Conservation (phyloP, 2,329 filamentous ascomycete genomes). For the Dactylellina parvicollis region DNA sequence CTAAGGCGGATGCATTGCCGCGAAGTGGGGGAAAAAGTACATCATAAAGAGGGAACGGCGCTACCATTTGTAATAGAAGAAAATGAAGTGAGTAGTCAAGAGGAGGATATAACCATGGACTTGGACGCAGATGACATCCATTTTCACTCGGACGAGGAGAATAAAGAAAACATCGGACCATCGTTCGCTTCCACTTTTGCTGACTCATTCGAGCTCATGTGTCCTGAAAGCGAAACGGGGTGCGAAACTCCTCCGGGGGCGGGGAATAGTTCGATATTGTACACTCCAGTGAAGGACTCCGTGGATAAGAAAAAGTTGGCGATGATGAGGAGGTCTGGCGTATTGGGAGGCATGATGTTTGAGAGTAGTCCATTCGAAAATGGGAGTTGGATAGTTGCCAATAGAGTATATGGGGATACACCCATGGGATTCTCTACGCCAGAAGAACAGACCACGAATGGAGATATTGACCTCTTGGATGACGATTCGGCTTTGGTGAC, state of each 20-base stretch:
- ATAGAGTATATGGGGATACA: neutral
- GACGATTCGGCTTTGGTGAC: no score
- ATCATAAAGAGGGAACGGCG: no score
- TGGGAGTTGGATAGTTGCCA: neutral
- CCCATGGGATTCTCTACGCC: neutral
- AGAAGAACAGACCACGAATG: neutral
- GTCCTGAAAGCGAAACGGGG: neutral
- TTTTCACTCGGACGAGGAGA: neutral
- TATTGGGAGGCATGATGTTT: no score
- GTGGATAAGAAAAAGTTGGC: neutral
- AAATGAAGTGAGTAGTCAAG: no score
- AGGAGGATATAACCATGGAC: conserved; percentile 14
- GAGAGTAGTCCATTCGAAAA: neutral
- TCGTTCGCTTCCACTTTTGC: neutral
- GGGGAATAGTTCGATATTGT: neutral
- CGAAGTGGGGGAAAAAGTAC: no score
- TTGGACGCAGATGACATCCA: neutral
- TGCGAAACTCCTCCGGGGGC: neutral
- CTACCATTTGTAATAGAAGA: no score
- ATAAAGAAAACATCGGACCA: conserved; percentile 50
- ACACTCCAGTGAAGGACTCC: conserved; percentile 4
- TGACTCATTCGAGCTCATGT: neutral
- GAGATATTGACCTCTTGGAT: no score
- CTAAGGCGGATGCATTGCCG: no score
- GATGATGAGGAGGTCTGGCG: neutral